Evolutionary conservation across 2,329 filamentous ascomycete species (phyloP), one percentile per base, ranked within the genome.

Genomic region (Trichoderma simmonsii): DNA sequence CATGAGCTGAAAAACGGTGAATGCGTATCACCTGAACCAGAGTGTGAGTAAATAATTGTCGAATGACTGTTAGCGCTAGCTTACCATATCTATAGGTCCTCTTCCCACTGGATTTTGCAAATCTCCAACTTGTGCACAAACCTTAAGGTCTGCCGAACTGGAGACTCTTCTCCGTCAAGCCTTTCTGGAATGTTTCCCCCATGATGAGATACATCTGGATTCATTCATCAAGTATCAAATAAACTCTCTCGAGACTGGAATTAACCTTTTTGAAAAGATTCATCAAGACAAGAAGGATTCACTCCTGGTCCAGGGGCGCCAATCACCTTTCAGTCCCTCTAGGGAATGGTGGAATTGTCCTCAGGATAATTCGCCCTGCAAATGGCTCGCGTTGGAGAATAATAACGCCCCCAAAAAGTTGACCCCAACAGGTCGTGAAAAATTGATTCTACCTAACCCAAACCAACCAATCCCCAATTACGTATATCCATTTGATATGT

Each of bases 401-500:
- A 21, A 36, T 14, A 62, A 62, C 1, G 14, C 26, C 12, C 67
- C 67, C 21, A 70, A 70, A 28, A 36, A 30, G 34, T 24, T 70
- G 6, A 6, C 11, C 1, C 11, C 34, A n/a, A 63, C 67, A 18
- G 57, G 67, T 8, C n/a, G 21, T 28, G 57, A 36, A 3, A 54
- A 9, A 3, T 34, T 51, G 67, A n/a, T 56, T n/a, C 18, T 70
- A 14, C 67, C 67, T 6, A 61, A 70, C 21, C 67, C 67, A 32
- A 70, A 62, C 21, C n/a, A 34, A n/a, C 39, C 62, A 4, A n/a
- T 51, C 6, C 8, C 39, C 2, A 9, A 70, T 21, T 70, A 70
- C 21, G 32, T 34, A 12, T 70, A 70, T 36, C 67, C 67, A 5
- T 70, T 70, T 18, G 57, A 70, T 28, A 70, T 30, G n/a, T 70